Evolutionary conservation across 2,329 filamentous ascomycete genomes (phyloP), one percentile per base, ranked within the genome.

Genomic region (Diaporthe ampelina): DNA sequence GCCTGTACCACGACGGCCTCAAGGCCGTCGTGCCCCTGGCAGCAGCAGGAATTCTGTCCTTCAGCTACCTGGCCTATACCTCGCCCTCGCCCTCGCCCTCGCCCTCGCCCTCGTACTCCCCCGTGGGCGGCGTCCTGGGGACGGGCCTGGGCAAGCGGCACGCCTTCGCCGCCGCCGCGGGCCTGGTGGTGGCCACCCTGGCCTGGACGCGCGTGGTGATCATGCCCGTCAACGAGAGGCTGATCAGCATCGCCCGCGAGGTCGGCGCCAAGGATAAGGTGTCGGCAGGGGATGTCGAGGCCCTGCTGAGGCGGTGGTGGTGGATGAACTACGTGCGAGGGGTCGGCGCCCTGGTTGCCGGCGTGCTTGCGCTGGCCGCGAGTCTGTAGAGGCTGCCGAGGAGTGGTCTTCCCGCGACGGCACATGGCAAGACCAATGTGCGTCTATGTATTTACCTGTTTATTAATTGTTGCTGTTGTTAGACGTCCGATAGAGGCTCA

Each of bases 311-410:
- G 29, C 59, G 35, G 26, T 74, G 73, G 68, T 26, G 52, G 37
- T 67, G 73, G 73, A 74, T 74, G 68, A 74, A 74, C 24, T 63
- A 72, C 43, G 58, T 67, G 9, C 37, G 73, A 3, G 73, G 73
- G 3, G 61, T 48, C 56, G 73, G 48, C 19, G 58, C 73, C 43
- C 58, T 74, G 19, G 67, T 13, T 5, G 73, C 67, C 32, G 67
- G 73, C 10, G 1, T 74, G 48, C 35, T 72, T 45, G 73, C 48
- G 15, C 52, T 74, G 67, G 52, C 32, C 52, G 73, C 73, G 15
- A 68, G 67, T 21, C 40, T 73, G 52, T 73, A 43, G 61, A 11
- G 32, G 19, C 32, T 24, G 54, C 54, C 35, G 43, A 21, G 61
- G 21, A 2, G 8, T 10, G 26, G 19, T 43, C 26, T 15, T 11